phyloP scores from a whole-genome alignment of 2,329 filamentous ascomycete genomes.

The Alternaria postmessia region DNA sequence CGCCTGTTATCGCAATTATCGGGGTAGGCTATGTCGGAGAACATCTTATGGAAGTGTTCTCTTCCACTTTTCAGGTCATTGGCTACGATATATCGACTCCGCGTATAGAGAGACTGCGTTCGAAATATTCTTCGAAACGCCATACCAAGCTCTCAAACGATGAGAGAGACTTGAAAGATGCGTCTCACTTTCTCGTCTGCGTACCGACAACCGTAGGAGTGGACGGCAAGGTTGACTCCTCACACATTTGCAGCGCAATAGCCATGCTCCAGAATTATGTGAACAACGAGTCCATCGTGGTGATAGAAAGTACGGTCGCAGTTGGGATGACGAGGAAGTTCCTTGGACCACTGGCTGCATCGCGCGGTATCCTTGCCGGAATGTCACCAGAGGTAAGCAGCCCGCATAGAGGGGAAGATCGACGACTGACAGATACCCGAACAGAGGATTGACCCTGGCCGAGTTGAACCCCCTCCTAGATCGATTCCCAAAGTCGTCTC shows the following conservation, averaged over 20 bases:
- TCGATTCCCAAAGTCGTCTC: slow-evolving; percentile 64
- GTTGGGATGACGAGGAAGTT: slow-evolving; percentile 63
- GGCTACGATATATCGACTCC: slow-evolving; percentile 41
- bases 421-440: not conserved
- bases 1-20: slow-evolving; percentile 53
- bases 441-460: slow-evolving; percentile 62
- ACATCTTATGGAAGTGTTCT: slow-evolving; percentile 59
- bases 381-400: slow-evolving; percentile 60
- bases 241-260: slow-evolving; percentile 57
- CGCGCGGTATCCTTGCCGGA: slow-evolving; percentile 34
- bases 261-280: slow-evolving; percentile 54
- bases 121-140: not conserved
- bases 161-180: slow-evolving; percentile 24
- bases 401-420: not conserved
- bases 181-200: slow-evolving; percentile 63
- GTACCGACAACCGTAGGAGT: slow-evolving; percentile 61
- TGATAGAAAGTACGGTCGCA: slow-evolving; percentile 61
- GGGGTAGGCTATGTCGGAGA: slow-evolving; percentile 64
- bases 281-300: slow-evolving; percentile 56
- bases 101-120: slow-evolving; percentile 5
- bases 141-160: slow-evolving; percentile 3
- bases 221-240: slow-evolving; percentile 59
- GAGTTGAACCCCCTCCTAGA: slow-evolving; percentile 46
- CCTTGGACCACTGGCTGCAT: slow-evolving; percentile 55
- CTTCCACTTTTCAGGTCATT: slow-evolving; percentile 53